Percentiles rank a stretch among this genome's conserved stretches.
Conservation (phyloP, 352 stramenopile species). For the Pythium insidiosum region DNA sequence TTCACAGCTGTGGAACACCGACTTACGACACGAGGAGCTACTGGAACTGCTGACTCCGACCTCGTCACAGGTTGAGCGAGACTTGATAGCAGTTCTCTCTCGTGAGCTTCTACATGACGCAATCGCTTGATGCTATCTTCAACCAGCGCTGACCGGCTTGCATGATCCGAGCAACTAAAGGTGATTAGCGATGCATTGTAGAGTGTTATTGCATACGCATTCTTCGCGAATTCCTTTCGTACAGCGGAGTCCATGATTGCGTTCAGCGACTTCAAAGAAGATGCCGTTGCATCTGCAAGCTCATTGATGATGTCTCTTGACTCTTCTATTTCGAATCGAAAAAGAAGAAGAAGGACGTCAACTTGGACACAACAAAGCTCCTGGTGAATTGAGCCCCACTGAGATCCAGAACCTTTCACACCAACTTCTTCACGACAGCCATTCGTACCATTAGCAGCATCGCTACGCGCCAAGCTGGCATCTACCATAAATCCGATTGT, state of each 20-base stretch:
- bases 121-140: conserved; percentile 38
- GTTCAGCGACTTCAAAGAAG: conserved; percentile 5
- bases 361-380: conserved; percentile 52
- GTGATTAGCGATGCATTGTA: no score
- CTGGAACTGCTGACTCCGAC: no score
- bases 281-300: not conserved
- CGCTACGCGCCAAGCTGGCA: conserved; percentile 6
- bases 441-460: not conserved
- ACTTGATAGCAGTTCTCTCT: conserved; percentile 22
- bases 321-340: conserved; percentile 45
- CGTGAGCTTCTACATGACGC: conserved; percentile 25
- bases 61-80: no score
- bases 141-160: conserved; percentile 12
- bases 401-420: conserved; percentile 42
- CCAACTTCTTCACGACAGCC: conserved; percentile 24
- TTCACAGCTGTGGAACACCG: conserved; percentile 47
- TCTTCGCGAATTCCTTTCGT: conserved; percentile 36
- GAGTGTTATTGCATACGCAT: conserved; percentile 34
- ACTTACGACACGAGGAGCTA: no score
- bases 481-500: conserved; percentile 28
- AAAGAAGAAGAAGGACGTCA: conserved; percentile 40
- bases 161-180: no score
- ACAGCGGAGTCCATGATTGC: conserved; percentile 21
- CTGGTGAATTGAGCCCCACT: conserved; percentile 38
- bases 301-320: conserved; percentile 10